These are phyloP conservation scores for Penicillium flavigenum DNA, from an alignment of 495 filamentous ascomycete genomes.

Conservation along the genomic window DNA sequence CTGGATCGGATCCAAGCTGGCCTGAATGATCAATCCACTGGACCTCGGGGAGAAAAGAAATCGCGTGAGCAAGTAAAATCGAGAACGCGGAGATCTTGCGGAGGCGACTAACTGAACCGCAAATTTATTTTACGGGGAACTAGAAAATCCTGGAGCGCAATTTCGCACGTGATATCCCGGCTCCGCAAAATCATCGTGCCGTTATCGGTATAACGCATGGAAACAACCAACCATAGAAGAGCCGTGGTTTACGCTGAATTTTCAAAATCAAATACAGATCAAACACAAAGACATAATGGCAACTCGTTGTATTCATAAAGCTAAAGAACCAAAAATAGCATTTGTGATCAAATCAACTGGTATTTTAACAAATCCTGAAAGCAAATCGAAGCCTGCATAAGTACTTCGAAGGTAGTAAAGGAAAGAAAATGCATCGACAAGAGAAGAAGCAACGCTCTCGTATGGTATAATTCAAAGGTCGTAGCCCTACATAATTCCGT, in stretches of 20 bases:
- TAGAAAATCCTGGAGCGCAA: constrained; percentile 17
- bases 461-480: constrained; percentile 33
- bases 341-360: constrained; percentile 5
- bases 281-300: neutral
- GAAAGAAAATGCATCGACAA: constrained; percentile 16
- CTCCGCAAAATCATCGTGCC: constrained; percentile 5
- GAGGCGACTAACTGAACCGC: constrained; percentile 31
- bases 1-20: neutral
- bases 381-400: constrained; percentile 11
- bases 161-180: constrained; percentile 21
- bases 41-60: neutral
- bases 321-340: neutral
- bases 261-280: neutral
- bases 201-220: neutral
- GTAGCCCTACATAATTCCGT: constrained; percentile 42
- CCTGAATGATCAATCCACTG: constrained; percentile 2
- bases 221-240: neutral
- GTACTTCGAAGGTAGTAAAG: constrained; percentile 13
- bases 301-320: neutral
- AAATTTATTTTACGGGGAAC: constrained; percentile 37
- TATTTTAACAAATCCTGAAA: constrained; percentile 3
- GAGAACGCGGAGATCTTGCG: constrained; percentile 36
- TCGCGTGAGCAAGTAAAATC: constrained; percentile 3
- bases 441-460: constrained; percentile 35
- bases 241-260: neutral